Evolutionary conservation across 2,329 filamentous ascomycete species (phyloP), one percentile per base, ranked within the genome.

Genomic region (Hypoxylon sp.): DNA sequence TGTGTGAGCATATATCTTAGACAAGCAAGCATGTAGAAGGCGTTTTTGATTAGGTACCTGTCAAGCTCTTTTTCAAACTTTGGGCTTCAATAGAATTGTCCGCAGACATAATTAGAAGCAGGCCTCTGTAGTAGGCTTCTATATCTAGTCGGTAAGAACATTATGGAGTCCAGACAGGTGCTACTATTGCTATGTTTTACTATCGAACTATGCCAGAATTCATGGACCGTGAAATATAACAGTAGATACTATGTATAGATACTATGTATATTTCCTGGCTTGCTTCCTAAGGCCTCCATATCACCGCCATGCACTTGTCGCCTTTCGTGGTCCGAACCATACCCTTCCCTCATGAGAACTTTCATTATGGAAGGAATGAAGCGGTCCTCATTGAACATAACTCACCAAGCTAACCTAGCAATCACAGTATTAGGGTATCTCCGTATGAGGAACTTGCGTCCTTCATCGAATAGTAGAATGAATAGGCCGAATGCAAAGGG

Each of bases 401-500:
- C 1, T 67, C 37, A 92, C 90, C 91, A 93, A 52, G 91, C 90
- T 65, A 88, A 81, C 77, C 80, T 88, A 1, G 86, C 90, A 55
- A 91, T 59, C 2, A 87, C 65, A 0, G 90, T 85, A 1, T 81
- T 75, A 0, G 90, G 90, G 80, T 85, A 90, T 60, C 77, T 87
- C 63, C 91, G 83, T 1, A 92, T 86, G 22, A 80, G 80, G 58
- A 81, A 90, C 78, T 93, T 93, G 67, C 91, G 85, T 10, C 73
- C 81, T 79, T 94, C 92, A 75, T 94, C 91, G 17, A 92, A 76
- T 9, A 89, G 73, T 55, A 94, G 76, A 39, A 92, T 83, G 0
- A 73, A 77, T 24, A 91, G 68, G 0, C 92, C 92, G 78, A 94
- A 94, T 0, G 89, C 86, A 76, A 92, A 89, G 0, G 92, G 92